Evolutionary conservation across 2,329 filamentous ascomycete genomes (phyloP), one percentile per base, ranked within the genome.

Genomic region (Sclerotinia borealis): DNA sequence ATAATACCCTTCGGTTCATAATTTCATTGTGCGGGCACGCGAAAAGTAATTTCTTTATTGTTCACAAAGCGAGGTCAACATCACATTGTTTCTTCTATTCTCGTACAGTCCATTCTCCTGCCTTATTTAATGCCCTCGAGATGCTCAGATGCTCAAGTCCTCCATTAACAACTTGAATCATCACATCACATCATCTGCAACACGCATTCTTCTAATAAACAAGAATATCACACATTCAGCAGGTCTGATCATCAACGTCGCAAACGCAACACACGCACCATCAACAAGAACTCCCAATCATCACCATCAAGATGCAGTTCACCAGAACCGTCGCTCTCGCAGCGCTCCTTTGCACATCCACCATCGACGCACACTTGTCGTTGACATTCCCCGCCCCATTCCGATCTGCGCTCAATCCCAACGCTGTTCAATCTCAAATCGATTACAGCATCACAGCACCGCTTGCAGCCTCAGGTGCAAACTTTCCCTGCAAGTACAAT

Each of bases 401-500:
- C 47, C 59, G 64, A 22, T 54, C 55, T 15, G 54, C 50, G 19
- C 25, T 17, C 29, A 69, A 69, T 39, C 63, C 59, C 4, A 45
- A 64, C 25, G 19, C 36, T 1, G 29, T 47, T 6, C 8, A 55
- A 6, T 52, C 43, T 29, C 49, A 59, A 3, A 55, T 51, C 0
- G 67, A 69, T 31, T 69, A 65, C 47, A 60, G 39, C 15, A 68
- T 69, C 59, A 64, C 64, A 3, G 6, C 59, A n/a, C 67, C 67
- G 3, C 61, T 68, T 15, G 27, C n/a, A 9, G 25, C 58, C 1
- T 49, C 47, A 2, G 48, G 47, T 6, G 22, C 49, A 2, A 64
- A 68, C 37, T 68, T 68, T 41, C 67, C 67, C 9, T 71, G 69
- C 60, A 70, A 71, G 58, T 54, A 65, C 36, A 3, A 74, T 79